Evolutionary conservation across 176 grass and related monocot genomes (phyloP).

Genomic region (Elaeis guineensis): DNA sequence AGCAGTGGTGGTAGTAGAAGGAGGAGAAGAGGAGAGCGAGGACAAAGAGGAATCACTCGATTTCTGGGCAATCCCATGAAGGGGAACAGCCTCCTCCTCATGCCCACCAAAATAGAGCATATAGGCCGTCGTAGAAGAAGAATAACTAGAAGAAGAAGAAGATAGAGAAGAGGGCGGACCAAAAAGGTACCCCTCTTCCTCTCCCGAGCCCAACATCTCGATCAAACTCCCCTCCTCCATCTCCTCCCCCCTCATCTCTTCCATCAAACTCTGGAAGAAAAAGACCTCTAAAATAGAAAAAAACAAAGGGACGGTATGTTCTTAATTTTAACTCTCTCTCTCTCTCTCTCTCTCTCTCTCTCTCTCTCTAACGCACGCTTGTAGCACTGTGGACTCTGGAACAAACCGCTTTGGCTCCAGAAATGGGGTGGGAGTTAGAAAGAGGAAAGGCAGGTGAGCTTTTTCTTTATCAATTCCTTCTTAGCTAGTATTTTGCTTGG

Average conservation of each 20-base stretch:
- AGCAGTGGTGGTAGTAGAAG: constrained; percentile 2
- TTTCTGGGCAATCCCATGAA: not conserved
- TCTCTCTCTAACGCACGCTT: no score
- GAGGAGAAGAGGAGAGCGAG: constrained; percentile 3
- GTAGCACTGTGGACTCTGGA: no score
- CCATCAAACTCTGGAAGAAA: constrained; percentile 6
- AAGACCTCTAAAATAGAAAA: no score
- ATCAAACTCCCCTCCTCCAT: constrained; percentile 19
- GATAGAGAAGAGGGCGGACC: constrained; percentile 1
- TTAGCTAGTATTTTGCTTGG: no score
- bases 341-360: no score
- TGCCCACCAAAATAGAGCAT: constrained; percentile 13
- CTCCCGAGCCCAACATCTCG: constrained; percentile 7
- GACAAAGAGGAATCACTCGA: constrained; percentile 14
- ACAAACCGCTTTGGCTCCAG: no score
- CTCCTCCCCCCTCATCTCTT: constrained; percentile 19
- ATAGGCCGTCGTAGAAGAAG: not conserved
- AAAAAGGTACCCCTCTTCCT: constrained; percentile 6
- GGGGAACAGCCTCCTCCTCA: constrained; percentile 1
- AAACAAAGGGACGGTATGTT: no score
- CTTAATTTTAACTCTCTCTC: no score
- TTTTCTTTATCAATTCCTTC: no score
- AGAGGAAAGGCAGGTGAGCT: no score
- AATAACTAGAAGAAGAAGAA: not conserved
- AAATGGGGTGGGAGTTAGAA: no score